Conservation (phyloP, 2,329 filamentous ascomycete species). For the Diplodia scrobiculata region DNA sequence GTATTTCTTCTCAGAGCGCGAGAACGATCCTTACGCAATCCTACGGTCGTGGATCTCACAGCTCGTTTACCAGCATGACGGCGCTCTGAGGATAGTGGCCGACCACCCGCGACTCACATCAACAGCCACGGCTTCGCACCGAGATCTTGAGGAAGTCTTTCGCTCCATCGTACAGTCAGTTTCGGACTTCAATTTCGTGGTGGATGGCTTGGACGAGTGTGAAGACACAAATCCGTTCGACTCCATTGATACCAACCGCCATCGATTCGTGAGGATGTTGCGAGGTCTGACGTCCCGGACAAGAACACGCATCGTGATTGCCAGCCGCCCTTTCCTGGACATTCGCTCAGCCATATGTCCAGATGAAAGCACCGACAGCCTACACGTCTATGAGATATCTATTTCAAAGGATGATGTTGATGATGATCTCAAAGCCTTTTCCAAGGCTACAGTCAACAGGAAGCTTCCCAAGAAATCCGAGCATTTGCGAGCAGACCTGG, state of each 20-base stretch:
- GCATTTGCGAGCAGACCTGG: not conserved
- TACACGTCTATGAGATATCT: not conserved
- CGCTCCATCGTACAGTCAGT: not conserved
- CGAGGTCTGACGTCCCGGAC: not conserved
- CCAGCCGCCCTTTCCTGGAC: not conserved
- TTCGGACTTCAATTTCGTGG: not conserved
- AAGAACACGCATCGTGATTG: not conserved
- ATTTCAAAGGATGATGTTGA: not conserved
- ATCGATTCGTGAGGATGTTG: not conserved
- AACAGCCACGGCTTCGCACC: not conserved
- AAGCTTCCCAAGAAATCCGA: not conserved
- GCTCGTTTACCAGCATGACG: not conserved
- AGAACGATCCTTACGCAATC: not conserved
- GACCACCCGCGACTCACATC: not conserved
- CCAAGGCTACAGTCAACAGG: not conserved
- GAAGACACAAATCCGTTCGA: not conserved
- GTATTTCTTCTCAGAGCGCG: not conserved
- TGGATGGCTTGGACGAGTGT: not conserved
- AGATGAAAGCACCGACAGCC: rapidly evolving
- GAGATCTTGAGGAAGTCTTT: not conserved
- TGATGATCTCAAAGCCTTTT: not conserved
- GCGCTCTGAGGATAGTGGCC: not conserved
- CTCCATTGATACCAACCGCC: not conserved
- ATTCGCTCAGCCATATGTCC: not conserved
- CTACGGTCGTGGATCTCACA: not conserved